A percentile compares a stretch with the other conserved stretches of the same genome.
phyloP scores from a whole-genome alignment of 2,329 filamentous ascomycete species.

The Calonectria henricotiae region DNA sequence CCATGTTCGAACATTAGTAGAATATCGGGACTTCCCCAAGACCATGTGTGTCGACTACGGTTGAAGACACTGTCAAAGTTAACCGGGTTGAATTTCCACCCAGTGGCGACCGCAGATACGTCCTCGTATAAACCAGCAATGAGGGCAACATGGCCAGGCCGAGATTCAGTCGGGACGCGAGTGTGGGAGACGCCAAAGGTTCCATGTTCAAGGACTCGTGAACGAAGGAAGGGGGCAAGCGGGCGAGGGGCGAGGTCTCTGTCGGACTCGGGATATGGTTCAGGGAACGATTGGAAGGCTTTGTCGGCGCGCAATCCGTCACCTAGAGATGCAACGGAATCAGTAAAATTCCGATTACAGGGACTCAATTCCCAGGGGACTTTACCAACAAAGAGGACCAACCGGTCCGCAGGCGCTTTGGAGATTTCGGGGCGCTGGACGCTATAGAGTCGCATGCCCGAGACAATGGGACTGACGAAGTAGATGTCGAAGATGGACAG shows the following conservation, averaged over 20 bases:
- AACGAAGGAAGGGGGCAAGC: constrained; percentile 92
- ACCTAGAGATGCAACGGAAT: constrained; percentile 63
- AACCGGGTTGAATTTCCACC: constrained; percentile 98
- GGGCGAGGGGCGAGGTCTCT: constrained; percentile 81
- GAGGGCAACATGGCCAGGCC: constrained; percentile 95
- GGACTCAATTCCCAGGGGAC: constrained; percentile 10
- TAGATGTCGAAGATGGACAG: constrained; percentile 99
- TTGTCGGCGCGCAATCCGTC: constrained; percentile 98
- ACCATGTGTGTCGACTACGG: constrained; percentile 96
- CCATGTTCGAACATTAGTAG: constrained; percentile 97
- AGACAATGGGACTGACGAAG: constrained; percentile 97
- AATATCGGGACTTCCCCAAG: constrained; percentile 98
- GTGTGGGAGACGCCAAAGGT: constrained; percentile 99
- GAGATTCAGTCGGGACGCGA: constrained; percentile 94
- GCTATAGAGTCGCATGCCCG: constrained; percentile 89
- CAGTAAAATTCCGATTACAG: constrained; percentile 28
- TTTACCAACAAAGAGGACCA: constrained; percentile 93
- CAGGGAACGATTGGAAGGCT: constrained; percentile 92
- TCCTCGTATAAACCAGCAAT: constrained; percentile 98
- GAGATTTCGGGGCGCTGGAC: constrained; percentile 74
- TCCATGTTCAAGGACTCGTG: constrained; percentile 87
- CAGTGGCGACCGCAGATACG: constrained; percentile 96
- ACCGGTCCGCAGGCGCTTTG: constrained; percentile 87
- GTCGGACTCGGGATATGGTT: constrained; percentile 81
- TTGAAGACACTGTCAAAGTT: constrained; percentile 99